Base-by-base conservation (phyloP, 768 basidiomycete genomes). In the Suillus paluster region DNA sequence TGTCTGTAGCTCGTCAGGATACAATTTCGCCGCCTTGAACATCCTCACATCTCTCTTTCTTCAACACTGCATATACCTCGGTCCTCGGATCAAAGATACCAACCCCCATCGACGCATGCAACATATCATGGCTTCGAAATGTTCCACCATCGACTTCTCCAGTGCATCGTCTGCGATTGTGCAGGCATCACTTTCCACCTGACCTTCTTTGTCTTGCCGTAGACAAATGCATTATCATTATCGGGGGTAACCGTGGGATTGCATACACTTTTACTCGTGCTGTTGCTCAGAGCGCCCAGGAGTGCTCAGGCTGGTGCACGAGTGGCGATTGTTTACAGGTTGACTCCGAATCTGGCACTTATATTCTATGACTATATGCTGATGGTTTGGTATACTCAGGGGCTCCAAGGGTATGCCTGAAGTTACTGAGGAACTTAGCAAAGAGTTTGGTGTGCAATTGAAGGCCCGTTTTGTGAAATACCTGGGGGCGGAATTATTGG, bases 241-340 rank as follows among this genome's bases (percentile, higher is more conserved):
- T 87, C 0, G 88, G 88, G 5, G 86, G 86, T 1, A 85, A 84
- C 65, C 77, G 83, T 50, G 87, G 88, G 12, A 87, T 89, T 46
- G 88, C 88, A 4, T 77, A 73, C 41, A 86, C 84, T 1, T 83
- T 81, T 59, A 81, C 82, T 30, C 74, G 78, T 41, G 85, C 86
- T 2, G 76, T 85, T 42, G 85, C 86, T 25, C n/a, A n/a, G n/a
- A n/a, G n/a, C n/a, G n/a, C n/a, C n/a, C n/a, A n/a, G n/a, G n/a
- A n/a, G n/a, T n/a, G n/a, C n/a, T 68, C 78, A n/a, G 42, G 83
- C 87, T 0, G 86, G 86, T 27, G 83, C 80, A 0, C 82, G 82
- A 56, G 84, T 90, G 3, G 87, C 86, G 25, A 83, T 90, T 14
- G 84, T 89, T 49, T 89, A 87, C 74, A 79, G 81, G 85, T 80